Conservation (phyloP, 805 yeast genomes). For the Vanderwaltozyma verrucispora region DNA sequence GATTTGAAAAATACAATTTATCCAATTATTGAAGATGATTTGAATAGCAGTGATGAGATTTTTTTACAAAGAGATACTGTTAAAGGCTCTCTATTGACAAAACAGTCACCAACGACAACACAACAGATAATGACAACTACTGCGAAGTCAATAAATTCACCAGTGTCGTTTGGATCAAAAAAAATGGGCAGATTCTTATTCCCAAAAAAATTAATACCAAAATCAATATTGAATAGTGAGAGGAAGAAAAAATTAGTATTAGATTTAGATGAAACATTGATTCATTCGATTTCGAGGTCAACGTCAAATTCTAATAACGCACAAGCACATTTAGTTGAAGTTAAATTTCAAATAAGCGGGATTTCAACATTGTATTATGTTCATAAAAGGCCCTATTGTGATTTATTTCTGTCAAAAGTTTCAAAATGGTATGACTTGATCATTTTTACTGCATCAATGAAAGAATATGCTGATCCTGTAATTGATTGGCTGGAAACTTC, state of each 20-base stretch:
- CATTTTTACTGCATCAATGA: conserved; percentile 88
- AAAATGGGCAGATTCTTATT: conserved; percentile 34
- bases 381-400: conserved; percentile 87
- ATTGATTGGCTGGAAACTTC: conserved; percentile 76
- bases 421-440: conserved; percentile 82
- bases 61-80: conserved; percentile 22
- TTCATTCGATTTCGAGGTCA: conserved; percentile 76
- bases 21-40: conserved; percentile 19
- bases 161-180: conserved; percentile 22
- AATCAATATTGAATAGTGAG: conserved; percentile 25
- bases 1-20: not conserved
- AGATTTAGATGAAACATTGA: conserved; percentile 89
- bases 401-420: conserved; percentile 67
- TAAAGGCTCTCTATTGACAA: conserved; percentile 22
- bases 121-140: not conserved
- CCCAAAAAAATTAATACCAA: conserved; percentile 34
- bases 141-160: conserved; percentile 4
- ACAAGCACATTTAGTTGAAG: conserved; percentile 69
- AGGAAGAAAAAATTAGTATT: conserved; percentile 57
- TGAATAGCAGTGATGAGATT: conserved; percentile 22
- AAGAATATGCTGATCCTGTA: conserved; percentile 95
- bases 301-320: conserved; percentile 22
- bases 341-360: conserved; percentile 45
- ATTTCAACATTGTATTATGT: conserved; percentile 79
- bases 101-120: not conserved